Evolutionary conservation across 148 eudicot species (phyloP).

Genomic region (Polygonum maritimum): DNA sequence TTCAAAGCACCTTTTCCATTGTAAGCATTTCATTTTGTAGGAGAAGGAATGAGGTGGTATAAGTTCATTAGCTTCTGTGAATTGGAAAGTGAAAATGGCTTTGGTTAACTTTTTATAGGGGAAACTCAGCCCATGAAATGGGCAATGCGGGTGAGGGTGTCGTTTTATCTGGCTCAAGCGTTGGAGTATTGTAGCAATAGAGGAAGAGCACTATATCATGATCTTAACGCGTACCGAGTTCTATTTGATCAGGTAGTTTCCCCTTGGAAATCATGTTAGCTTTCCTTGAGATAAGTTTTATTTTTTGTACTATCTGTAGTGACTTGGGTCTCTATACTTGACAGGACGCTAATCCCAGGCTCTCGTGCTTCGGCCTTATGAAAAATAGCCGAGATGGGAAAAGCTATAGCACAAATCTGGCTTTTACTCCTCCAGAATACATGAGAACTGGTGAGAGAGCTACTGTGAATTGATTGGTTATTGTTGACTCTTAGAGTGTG

Average conservation of each 20-base stretch:
- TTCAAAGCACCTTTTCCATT: conserved; percentile 80
- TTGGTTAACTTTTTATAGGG: conserved; percentile 36
- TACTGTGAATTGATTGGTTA: not conserved
- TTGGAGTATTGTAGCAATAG: conserved; percentile 75
- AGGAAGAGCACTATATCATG: conserved; percentile 82
- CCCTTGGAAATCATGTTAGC: not conserved
- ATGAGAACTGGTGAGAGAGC: conserved; percentile 60
- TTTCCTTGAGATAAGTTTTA: not conserved
- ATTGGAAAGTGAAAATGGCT: not conserved
- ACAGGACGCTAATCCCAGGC: conserved; percentile 90
- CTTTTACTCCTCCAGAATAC: conserved; percentile 93
- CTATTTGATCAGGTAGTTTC: conserved; percentile 62
- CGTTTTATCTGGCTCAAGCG: conserved; percentile 74
- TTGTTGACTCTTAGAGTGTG: not conserved
- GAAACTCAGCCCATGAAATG: conserved; percentile 75
- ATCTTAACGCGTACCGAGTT: conserved; percentile 76
- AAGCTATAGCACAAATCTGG: conserved; percentile 83
- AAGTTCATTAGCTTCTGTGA: not conserved
- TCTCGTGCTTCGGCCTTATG: conserved; percentile 90
- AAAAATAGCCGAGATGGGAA: conserved; percentile 91
- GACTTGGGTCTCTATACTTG: conserved; percentile 14
- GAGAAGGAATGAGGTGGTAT: too few species aligned
- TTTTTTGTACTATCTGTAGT: conserved; percentile 15
- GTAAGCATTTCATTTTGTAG: conserved; percentile 23
- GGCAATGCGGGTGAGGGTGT: conserved; percentile 85